Evolutionary conservation across 108 stramenopile genomes (phyloP).

Genomic region (Cylindrotheca fusiformis): DNA sequence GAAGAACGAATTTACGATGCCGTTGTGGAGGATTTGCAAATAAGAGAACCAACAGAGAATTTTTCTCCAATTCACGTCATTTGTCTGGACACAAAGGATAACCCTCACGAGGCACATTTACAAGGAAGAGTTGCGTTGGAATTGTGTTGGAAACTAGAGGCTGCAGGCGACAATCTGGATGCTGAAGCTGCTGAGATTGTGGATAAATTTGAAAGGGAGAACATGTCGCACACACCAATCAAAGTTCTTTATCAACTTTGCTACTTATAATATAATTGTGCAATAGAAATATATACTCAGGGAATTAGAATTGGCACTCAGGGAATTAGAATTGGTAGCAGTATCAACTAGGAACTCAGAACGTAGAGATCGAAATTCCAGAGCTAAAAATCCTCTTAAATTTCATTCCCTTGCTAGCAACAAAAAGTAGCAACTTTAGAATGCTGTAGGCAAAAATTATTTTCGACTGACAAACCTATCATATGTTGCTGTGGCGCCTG

Average conservation of each 20-base stretch:
- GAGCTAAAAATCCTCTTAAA: too few species aligned
- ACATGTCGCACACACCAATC: constrained; percentile 79
- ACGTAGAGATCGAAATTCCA: too few species aligned
- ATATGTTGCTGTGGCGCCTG: too few species aligned
- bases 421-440: too few species aligned
- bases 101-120: constrained; percentile 83
- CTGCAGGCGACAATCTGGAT: constrained; percentile 60
- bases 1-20: constrained; percentile 93
- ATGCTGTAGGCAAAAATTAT: too few species aligned
- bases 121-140: constrained; percentile 82
- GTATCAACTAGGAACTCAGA: too few species aligned
- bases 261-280: constrained; percentile 85
- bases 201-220: constrained; percentile 79
- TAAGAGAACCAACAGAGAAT: constrained; percentile 84
- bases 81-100: constrained; percentile 93
- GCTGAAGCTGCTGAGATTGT: constrained; percentile 74
- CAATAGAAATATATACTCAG: too few species aligned
- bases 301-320: too few species aligned
- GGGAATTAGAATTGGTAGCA: too few species aligned
- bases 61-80: constrained; percentile 88
- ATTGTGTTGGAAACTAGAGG: constrained; percentile 82
- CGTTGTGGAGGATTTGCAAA: constrained; percentile 89
- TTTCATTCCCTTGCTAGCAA: too few species aligned
- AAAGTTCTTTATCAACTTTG: constrained; percentile 89
- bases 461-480: too few species aligned